phyloP scores from a whole-genome alignment of 176 grass and related monocot genomes.

The Oryza rufipogon region DNA sequence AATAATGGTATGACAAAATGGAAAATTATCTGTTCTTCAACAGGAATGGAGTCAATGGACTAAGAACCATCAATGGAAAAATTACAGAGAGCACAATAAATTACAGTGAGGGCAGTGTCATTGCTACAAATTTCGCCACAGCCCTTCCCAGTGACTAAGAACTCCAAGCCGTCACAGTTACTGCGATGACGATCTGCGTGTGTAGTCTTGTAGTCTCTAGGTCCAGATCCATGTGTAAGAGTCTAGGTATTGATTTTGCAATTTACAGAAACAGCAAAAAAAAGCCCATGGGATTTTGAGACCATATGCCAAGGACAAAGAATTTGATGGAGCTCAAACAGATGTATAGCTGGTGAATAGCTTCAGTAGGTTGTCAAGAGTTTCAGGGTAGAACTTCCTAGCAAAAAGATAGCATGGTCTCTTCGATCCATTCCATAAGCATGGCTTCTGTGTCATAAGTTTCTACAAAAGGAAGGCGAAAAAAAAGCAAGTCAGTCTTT shows the following conservation, averaged over 20 bases:
- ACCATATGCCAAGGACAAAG: conserved; percentile 42
- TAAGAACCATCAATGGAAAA: conserved; percentile 12
- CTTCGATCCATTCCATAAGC: conserved; percentile 94
- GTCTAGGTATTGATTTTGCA: conserved; percentile 54
- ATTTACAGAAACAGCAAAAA: conserved; percentile 56
- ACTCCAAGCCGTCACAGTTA: conserved; percentile 39
- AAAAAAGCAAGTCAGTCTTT: conserved; percentile 3
- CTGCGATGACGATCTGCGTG: conserved; percentile 37
- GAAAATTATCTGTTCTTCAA: conserved; percentile 49
- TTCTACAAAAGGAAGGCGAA: conserved; percentile 54
- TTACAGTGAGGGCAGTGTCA: conserved; percentile 53
- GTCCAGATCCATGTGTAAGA: conserved; percentile 44
- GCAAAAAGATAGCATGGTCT: conserved; percentile 97
- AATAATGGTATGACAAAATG: conserved; percentile 30
- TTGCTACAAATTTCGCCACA: conserved; percentile 41
- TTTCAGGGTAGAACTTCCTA: conserved; percentile 86
- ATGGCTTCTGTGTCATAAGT: conserved; percentile 59
- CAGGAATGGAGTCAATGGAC: conserved; percentile 21
- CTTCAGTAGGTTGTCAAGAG: conserved; percentile 77
- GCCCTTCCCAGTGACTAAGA: conserved; percentile 36
- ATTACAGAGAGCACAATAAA: conserved; percentile 54
- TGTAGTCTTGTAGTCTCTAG: conserved; percentile 6
- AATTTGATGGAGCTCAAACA: conserved; percentile 60
- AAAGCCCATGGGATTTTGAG: background rate
- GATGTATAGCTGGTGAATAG: conserved; percentile 83